Base-by-base conservation (phyloP, 2,329 filamentous ascomycete species). In the Apiospora kogelbergensis region DNA sequence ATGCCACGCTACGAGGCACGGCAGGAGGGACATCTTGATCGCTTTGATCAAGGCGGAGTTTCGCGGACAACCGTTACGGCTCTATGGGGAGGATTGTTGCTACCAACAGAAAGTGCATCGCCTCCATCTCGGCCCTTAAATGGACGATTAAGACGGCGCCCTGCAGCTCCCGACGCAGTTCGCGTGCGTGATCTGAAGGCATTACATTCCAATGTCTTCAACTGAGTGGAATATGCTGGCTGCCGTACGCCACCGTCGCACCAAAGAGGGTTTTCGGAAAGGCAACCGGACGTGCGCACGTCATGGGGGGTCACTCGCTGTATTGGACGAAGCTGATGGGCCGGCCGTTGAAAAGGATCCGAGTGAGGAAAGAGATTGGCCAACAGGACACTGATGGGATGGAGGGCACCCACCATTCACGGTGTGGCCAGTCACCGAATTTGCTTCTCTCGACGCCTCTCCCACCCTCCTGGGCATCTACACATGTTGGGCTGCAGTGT, bases 201-300 rank as follows among this genome's bases (percentile, higher is more conserved):
- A n/a, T 37, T 60, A 60, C 53, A 60, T 37, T 60, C 30, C 9
- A 26, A 37, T 37, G 30, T 60, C 30, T 60, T 60, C 17, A 30
- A 60, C 30, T 57, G 10, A 60, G 30, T 37, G 53, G 9, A 60
- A 60, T 37, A 60, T 60, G 53, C 53, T 60, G 53, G 17, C 6
- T 60, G 30, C 53, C 53, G 30, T 60, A 60, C 53, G 53, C 53
- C 53, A 60, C 30, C 26, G 53, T 60, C 53, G 11, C 53, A 60
- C 53, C 26, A 60, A 60, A 60, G 30, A 60, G 53, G 53, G 17
- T 60, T 60, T 60, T 60, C 53, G 53, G 53, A 60, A 60, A 60
- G 53, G 53, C 53, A 60, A 60, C 53, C 53, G 53, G 53, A 20
- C 30, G 30, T 10, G 48, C 53, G 30, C 53, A 60, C 53, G 53